These are phyloP conservation scores for Aspergillus uvarum DNA, from an alignment of 2,329 filamentous ascomycete genomes.

Conservation along the genomic window DNA sequence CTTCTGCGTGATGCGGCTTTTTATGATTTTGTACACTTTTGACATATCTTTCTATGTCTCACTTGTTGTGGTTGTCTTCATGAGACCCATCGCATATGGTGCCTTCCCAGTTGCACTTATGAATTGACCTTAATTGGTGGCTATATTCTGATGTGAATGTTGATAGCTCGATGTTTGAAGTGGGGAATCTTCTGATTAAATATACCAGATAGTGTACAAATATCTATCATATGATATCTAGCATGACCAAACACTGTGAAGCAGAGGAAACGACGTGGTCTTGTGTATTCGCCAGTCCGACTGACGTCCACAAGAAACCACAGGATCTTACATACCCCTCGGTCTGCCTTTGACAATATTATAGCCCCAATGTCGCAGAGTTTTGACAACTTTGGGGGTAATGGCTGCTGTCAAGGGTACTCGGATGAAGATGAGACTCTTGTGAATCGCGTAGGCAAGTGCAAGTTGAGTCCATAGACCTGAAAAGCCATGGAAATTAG, in stretches of 20 bases:
- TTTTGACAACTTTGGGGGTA: slow-evolving; percentile 91
- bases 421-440: slow-evolving; percentile 94
- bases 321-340: slow-evolving; percentile 29
- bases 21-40: not conserved
- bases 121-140: slow-evolving; percentile 8
- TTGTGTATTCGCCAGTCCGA: not conserved
- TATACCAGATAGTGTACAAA: slow-evolving; percentile 35
- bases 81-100: not conserved
- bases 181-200: slow-evolving; percentile 27
- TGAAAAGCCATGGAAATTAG: slow-evolving; percentile 29
- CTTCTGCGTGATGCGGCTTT: not conserved
- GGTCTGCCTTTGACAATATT: slow-evolving; percentile 78
- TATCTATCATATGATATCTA: slow-evolving; percentile 17
- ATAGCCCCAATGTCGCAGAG: slow-evolving; percentile 85
- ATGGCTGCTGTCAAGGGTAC: slow-evolving; percentile 88
- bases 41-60: not conserved
- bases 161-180: slow-evolving; percentile 17
- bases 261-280: slow-evolving; percentile 3
- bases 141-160: slow-evolving; percentile 7
- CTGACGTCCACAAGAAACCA: not conserved
- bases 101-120: slow-evolving; percentile 4
- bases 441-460: slow-evolving; percentile 94
- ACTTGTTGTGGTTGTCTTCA: not conserved
- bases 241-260: slow-evolving; percentile 23
- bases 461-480: slow-evolving; percentile 81